A percentile compares a stretch with the other conserved stretches of the same genome.
These are phyloP conservation scores for Kodamaea neixiangensis DNA, from an alignment of 805 yeast species.

Conservation along the genomic window DNA sequence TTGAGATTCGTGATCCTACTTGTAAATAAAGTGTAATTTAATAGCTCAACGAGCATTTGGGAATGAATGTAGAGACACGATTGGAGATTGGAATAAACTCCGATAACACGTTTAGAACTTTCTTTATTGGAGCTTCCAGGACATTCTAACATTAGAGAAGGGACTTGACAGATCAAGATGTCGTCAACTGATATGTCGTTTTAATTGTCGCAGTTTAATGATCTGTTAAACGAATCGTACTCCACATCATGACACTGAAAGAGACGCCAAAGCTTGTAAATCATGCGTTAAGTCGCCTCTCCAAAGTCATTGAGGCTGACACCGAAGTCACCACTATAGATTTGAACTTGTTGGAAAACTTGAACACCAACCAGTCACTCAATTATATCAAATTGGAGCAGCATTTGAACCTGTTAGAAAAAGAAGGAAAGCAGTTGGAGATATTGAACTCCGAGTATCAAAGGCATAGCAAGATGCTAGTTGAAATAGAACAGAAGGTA, in stretches of 20 bases:
- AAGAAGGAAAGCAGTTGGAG: slow-evolving; percentile 34
- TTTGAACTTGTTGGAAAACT: slow-evolving; percentile 51
- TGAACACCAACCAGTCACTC: slow-evolving; percentile 59
- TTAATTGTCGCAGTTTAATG: slow-evolving; percentile 1
- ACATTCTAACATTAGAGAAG: no score
- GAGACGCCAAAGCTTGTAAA: slow-evolving; percentile 30
- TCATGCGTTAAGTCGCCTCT: slow-evolving; percentile 31
- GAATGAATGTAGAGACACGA: not conserved
- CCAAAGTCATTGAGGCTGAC: slow-evolving; percentile 40
- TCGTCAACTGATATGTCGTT: not conserved
- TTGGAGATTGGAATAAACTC: no score
- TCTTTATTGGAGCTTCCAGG: not conserved
- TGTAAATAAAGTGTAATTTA: not conserved
- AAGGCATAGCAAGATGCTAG: slow-evolving; percentile 22
- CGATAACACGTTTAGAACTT: not conserved
- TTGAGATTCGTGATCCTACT: not conserved
- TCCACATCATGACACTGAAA: slow-evolving; percentile 25
- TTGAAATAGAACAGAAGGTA: slow-evolving; percentile 35
- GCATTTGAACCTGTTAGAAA: slow-evolving; percentile 44
- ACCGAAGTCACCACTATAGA: slow-evolving; percentile 45
- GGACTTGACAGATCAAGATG: no score
- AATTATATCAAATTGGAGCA: slow-evolving; percentile 49
- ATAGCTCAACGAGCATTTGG: not conserved
- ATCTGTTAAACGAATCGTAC: not conserved
- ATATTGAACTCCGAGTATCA: slow-evolving; percentile 26